A percentile compares a stretch with the other conserved stretches of the same genome.
Evolutionary conservation across 345 rosid genomes (phyloP).

Genomic region (Euphorbia peplus): DNA sequence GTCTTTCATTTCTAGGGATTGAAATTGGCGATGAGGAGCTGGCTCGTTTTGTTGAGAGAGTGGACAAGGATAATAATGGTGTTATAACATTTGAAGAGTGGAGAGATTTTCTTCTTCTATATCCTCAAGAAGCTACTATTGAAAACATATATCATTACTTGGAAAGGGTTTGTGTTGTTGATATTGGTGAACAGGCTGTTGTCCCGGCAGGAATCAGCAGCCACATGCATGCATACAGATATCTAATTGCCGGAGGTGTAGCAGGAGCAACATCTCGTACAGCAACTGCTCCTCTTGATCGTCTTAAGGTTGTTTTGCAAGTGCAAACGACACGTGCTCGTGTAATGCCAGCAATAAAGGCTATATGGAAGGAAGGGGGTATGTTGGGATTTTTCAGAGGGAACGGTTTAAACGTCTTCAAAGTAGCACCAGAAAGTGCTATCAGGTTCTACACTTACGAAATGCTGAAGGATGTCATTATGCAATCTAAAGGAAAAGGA

Average conservation of each 20-base stretch:
- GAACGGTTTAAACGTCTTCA: slow-evolving; percentile 72
- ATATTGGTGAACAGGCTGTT: slow-evolving; percentile 86
- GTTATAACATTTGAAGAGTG: slow-evolving; percentile 88
- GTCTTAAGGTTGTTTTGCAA: slow-evolving; percentile 77
- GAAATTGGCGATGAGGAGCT: slow-evolving; percentile 86
- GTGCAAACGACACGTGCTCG: slow-evolving; percentile 66
- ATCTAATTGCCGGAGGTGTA: slow-evolving; percentile 83
- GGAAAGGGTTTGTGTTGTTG: slow-evolving; percentile 82
- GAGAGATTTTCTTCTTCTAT: slow-evolving; percentile 84
- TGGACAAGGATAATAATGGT: slow-evolving; percentile 84
- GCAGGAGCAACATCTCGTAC: slow-evolving; percentile 92
- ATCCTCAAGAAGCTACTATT: slow-evolving; percentile 88
- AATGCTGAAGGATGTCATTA: slow-evolving; percentile 54
- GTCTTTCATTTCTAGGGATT: slow-evolving; percentile 30
- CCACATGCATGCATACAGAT: slow-evolving; percentile 66
- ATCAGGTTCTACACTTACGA: slow-evolving; percentile 76
- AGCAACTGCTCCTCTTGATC: slow-evolving; percentile 86
- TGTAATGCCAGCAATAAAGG: slow-evolving; percentile 61
- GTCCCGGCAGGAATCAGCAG: slow-evolving; percentile 79
- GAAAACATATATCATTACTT: slow-evolving; percentile 81
- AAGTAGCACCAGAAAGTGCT: slow-evolving; percentile 95
- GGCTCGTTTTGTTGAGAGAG: slow-evolving; percentile 81
- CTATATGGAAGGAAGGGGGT: slow-evolving; percentile 66
- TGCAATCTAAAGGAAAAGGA: slow-evolving; percentile 40
- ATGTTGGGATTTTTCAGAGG: slow-evolving; percentile 70